Base-by-base conservation (phyloP, 2,329 filamentous ascomycete genomes). In the Mycosphaerella sp. region DNA sequence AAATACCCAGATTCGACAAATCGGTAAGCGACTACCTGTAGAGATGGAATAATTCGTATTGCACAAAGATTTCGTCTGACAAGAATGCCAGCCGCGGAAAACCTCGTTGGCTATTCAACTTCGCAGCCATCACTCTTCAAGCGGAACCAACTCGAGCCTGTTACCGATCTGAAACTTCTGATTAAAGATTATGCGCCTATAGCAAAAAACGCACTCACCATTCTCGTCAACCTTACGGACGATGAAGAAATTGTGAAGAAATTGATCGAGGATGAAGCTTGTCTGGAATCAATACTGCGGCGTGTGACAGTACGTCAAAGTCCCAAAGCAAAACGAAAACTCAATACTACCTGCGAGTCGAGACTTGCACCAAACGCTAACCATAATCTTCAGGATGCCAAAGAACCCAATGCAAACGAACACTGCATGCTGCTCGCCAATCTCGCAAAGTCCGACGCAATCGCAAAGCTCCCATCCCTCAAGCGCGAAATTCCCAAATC, bases 401-500 rank as follows among this genome's bases (percentile, higher is more conserved):
- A 85, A 49, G 92, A 97, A 68, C 79, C 81, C 31, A 91, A 91
- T 67, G 89, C 89, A 49, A 87, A 96, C 67, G 80, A 93, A 40
- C 75, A 95, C 44, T 83, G 89, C 44, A 97, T 96, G 90, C 80
- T 98, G 11, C 79, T 97, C 23, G 90, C 93, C 69, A 98, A 98
- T 67, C 77, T 98, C 50, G 81, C 85, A 55, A 97, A 97, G 73
- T 86, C 81, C 57, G 84, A 92, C 62, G 78, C 78, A 5, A 72
- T 95, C 53, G 85, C 86, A 60, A 78, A 79, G 42, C 76, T 96
- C 4, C 72, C 92, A 9, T 76, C 78, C 4, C 76, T 86, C 52
- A 86, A 85, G 65, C 85, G 89, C 59, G 74, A 80, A 6, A 70
- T 85, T 0, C 86, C 89, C 2, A 80, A 83, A 52, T 77, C 78